phyloP scores from a whole-genome alignment of 2,329 filamentous ascomycete genomes.

The Coniochaeta hoffmannii region DNA sequence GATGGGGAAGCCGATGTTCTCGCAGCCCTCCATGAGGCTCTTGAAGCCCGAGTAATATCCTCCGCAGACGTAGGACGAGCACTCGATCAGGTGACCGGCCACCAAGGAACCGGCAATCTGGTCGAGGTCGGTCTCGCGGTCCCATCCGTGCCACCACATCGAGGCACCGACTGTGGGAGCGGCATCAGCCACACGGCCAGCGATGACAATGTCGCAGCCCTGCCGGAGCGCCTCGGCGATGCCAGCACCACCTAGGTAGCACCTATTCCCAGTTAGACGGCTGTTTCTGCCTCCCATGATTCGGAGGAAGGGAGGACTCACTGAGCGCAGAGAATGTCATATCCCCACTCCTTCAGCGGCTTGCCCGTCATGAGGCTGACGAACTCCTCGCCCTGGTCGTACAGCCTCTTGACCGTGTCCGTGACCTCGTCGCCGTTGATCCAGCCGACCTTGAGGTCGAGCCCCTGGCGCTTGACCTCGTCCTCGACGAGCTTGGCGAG shows the following conservation, averaged over 20 bases:
- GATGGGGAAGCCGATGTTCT: conserved; percentile 40
- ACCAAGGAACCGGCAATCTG: conserved; percentile 33
- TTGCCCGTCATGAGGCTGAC: conserved; percentile 9
- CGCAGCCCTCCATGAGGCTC: conserved; percentile 29
- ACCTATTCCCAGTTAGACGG: conserved; percentile 10
- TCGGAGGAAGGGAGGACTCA: no score
- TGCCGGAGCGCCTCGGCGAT: conserved; percentile 24
- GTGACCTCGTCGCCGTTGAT: conserved; percentile 24
- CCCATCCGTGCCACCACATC: conserved; percentile 40
- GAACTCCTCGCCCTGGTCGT: conserved; percentile 10
- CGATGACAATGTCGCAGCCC: conserved; percentile 29
- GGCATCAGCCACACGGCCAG: conserved; percentile 30
- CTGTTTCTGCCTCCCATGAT: no score
- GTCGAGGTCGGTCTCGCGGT: conserved; percentile 30
- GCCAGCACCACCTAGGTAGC: conserved; percentile 36
- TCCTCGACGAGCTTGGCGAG: conserved; percentile 10
- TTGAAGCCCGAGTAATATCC: conserved; percentile 39
- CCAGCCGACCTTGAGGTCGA: conserved; percentile 23
- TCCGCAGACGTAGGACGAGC: conserved; percentile 36
- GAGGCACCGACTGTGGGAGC: conserved; percentile 38
- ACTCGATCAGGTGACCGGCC: conserved; percentile 36
- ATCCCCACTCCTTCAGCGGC: conserved; percentile 10
- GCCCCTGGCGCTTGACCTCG: conserved; percentile 12
- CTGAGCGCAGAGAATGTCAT: conserved; percentile 11
- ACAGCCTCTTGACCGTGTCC: conserved; percentile 9